Evolutionary conservation across 2,329 filamentous ascomycete genomes (phyloP), one percentile per base, ranked within the genome.

Genomic region (Colletotrichum euphorbiae): DNA sequence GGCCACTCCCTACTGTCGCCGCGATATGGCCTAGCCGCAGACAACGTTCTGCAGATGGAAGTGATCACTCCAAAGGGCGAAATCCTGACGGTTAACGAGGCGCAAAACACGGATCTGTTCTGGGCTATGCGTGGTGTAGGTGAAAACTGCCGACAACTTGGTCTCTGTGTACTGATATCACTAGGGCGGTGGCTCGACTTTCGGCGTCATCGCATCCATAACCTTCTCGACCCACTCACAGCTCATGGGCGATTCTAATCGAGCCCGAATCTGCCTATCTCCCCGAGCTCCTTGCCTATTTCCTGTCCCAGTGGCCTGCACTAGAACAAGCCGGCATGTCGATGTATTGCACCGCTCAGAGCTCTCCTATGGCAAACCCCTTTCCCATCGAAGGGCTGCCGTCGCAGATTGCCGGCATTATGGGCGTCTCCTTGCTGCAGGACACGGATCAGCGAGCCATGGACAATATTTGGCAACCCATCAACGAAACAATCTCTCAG

Each of bases 101-200:
- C 83, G 11, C 79, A 85, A 43, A 81, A 90, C 62, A 65, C 77
- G 0, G 88, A 91, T 61, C 76, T 91, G 0, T 91, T 89, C 74
- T 91, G 89, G 89, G 89, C 89, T 0, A 80, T 90, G 69, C 78
- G 85, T 66, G 88, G 88, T 8, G 70, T 87, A 76, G 76, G 82
- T 79, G 15, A 36, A 42, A 3, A 12, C 4, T 4, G 19, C n/a
- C 11, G 1, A 6, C n/a, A 51, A 51, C 48, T 0, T n/a, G 48
- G 12, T 1, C n/a, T 31, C 6, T 15, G n/a, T 42, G 15, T 24
- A 15, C 56, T 69, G 45, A 57, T 6, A 0, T 2, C 2, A n/a
- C 1, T 43, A 85, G 84, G 87, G 87, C 6, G 87, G 87, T 3
- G 87, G 86, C 2, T 85, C 84, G 19, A 90, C 87, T 0, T 91